Base-by-base conservation (phyloP, 768 basidiomycete species). In the Mycena latifolia region DNA sequence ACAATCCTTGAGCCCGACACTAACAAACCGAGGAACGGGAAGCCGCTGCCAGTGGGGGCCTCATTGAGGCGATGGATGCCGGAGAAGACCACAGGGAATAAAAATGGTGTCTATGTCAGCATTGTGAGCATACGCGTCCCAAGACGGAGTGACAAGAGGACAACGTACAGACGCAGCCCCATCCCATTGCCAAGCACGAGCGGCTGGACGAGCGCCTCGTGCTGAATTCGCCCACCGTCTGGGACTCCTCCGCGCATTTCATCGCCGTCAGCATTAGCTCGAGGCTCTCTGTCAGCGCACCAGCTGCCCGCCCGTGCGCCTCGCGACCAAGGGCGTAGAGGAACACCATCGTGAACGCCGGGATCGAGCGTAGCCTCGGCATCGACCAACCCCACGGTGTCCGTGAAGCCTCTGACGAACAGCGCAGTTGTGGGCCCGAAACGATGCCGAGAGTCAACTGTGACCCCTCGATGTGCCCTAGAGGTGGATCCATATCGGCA, bases 331-430 rank as follows among this genome's bases (percentile, higher is more conserved):
- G 69, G 29, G 75, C 63, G 45, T 69, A 51, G 1, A 80, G 69
- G 25, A 80, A 59, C 7, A 71, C 54, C 33, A 78, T 52, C 20
- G 76, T 47, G n/a, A 70, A 66, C 9, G 65, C 69, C 1, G 73
- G 74, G 29, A 80, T 67, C 78, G 77, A 80, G 37, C 78, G 56
- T 33, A 79, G 66, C 59, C 74, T 75, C 70, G 73, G 77, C 27
- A 77, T 73, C 11, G 78, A 76, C 77, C 78, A 79, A 10, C 66
- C 67, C 78, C 78, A 79, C 15, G 73, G 67, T 35, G 79, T 65
- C 76, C 1, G 76, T 74, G 63, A 79, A 79, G 9, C 78, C 75
- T 15, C 78, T 77, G 27, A 78, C 65, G 5, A 78, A 65, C 8
- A 78, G 78, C 1, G 55, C 63, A 1, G 75, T 70, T 57, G 73